Evolutionary conservation across 2,329 filamentous ascomycete species (phyloP), one percentile per base, ranked within the genome.

Genomic region (Bimuria novae-zelandiae): DNA sequence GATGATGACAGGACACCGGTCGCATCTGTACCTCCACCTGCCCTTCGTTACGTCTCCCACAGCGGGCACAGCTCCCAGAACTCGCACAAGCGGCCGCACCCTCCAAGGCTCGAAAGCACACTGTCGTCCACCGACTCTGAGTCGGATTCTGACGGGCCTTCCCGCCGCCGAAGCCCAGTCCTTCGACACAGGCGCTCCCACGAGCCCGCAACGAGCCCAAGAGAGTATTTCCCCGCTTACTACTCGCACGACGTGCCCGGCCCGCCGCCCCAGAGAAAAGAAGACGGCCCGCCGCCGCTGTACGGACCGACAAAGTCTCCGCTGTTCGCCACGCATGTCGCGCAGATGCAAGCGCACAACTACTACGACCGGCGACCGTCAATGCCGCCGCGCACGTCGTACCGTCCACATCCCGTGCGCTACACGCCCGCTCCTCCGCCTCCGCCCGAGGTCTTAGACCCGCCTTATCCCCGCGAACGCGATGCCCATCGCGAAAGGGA

Each of bases 281-380:
- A 39, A 51, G 64, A 47, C 51, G 62, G 46, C 22, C 55, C 29
- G 49, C 65, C 40, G n/a, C 63, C 66, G 12, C 64, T 71, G 1
- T 81, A 79, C 57, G 75, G 68, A 5, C 79, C 79, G 2, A 77
- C 75, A 2, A 75, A 75, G 37, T 68, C 71, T 1, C 79, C 78
- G 3, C 61, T 79, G 3, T 80, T 80, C 54, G 79, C 79, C 3
- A 76, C 77, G 0, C 75, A 77, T 14, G 72, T 79, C 4, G 76
- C 76, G 6, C 71, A 75, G 22, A 49, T 74, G 29, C 68, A 76
- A 52, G 64, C 66, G 25, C 62, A 66, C 1, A 67, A 64, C 22
- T 67, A 71, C 54, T 67, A 72, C 43, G 67, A 69, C 7, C 55
- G 61, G 4, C 52, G 69, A 16, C 70, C 71, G 1, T 41, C 55